Conservation (phyloP, 2,329 filamentous ascomycete species). For the Pseudocercospora macadamiae region DNA sequence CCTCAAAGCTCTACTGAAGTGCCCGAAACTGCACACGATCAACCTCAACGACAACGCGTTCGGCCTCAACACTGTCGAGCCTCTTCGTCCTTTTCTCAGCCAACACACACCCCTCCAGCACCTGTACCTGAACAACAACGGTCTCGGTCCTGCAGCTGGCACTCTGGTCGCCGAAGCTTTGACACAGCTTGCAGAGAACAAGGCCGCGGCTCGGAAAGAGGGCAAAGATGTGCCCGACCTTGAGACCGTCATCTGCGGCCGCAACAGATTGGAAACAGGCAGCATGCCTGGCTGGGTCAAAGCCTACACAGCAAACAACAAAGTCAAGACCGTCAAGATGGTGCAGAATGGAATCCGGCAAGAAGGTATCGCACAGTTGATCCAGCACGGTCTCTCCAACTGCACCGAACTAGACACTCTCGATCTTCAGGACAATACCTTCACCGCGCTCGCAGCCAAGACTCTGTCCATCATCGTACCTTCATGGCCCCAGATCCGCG, state of each 20-base stretch:
- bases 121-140: conserved; percentile 97
- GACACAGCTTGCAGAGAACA: conserved; percentile 78
- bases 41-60: conserved; percentile 99
- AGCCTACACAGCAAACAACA: conserved; percentile 77
- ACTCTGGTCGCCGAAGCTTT: conserved; percentile 88
- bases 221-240: conserved; percentile 74
- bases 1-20: conserved; percentile 81
- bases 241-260: conserved; percentile 95
- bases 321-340: conserved; percentile 89
- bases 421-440: conserved; percentile 97
- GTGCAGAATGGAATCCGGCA: conserved; percentile 96
- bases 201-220: conserved; percentile 73
- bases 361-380: conserved; percentile 82
- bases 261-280: conserved; percentile 93
- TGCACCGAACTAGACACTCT: conserved; percentile 71
- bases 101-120: conserved; percentile 88
- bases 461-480: conserved; percentile 75
- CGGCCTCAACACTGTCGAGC: conserved; percentile 90
- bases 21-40: conserved; percentile 84
- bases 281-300: conserved; percentile 96
- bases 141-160: conserved; percentile 87
- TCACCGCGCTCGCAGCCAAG: conserved; percentile 77
- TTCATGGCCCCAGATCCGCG: conserved; percentile 74
- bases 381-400: conserved; percentile 76
- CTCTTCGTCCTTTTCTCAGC: conserved; percentile 87